A percentile compares a stretch with the other conserved stretches of the same genome.
These are phyloP conservation scores for Catenaria anguillulae DNA, from an alignment of 371 early-diverging fungal species.

Conservation along the genomic window DNA sequence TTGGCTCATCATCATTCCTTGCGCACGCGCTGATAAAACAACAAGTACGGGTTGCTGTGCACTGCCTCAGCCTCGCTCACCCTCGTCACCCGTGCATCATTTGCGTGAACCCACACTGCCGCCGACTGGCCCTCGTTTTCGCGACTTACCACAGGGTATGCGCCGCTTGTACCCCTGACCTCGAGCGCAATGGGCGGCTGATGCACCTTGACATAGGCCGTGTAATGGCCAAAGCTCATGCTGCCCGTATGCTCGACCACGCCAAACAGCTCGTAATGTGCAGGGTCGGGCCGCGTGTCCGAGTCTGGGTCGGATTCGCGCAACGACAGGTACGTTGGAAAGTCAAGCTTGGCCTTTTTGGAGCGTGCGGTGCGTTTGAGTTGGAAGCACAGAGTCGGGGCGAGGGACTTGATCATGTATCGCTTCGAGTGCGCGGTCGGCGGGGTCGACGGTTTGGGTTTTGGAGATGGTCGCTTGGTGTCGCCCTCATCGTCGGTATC, in stretches of 20 bases:
- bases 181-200: neutral
- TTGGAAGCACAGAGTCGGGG: neutral
- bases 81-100: neutral
- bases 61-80: neutral
- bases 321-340: neutral
- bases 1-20: too few relatives aligned
- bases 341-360: neutral
- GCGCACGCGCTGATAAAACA: neutral
- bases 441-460: too few relatives aligned
- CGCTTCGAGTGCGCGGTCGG: neutral
- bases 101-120: neutral
- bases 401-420: neutral
- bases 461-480: neutral
- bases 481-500: neutral
- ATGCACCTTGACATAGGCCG: neutral
- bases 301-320: neutral
- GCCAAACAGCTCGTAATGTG: neutral
- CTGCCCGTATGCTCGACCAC: neutral
- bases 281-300: neutral
- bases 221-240: neutral
- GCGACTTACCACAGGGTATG: neutral
- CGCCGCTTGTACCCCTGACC: neutral
- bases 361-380: neutral
- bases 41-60: neutral
- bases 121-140: neutral